Percentiles rank a stretch among this genome's conserved stretches.
Conservation (phyloP, 208 protist genomes). For the Vickermania ingenoplastis region DNA sequence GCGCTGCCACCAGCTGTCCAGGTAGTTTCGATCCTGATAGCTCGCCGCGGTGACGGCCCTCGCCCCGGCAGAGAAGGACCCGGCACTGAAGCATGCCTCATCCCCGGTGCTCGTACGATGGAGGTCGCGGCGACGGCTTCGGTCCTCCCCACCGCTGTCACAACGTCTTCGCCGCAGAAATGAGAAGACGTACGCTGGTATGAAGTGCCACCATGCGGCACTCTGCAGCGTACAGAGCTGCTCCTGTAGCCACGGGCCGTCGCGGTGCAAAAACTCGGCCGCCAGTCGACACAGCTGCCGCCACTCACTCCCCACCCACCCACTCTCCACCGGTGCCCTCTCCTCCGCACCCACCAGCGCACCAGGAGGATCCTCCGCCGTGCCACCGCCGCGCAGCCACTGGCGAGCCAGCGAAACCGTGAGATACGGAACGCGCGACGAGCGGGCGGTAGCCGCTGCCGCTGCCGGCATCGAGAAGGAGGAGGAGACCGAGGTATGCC, state of each 20-base stretch:
- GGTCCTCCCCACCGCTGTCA: too few species aligned
- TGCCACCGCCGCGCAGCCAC: neutral
- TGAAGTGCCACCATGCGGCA: neutral
- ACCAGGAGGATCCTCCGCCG: neutral
- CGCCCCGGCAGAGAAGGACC: neutral
- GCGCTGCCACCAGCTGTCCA: conserved; percentile 85
- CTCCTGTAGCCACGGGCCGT: conserved; percentile 65
- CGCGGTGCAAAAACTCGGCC: conserved; percentile 58
- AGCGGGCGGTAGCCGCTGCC: neutral
- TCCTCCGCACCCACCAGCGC: conserved; percentile 1
- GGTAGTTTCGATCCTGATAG: conserved; percentile 37
- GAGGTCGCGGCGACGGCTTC: too few species aligned
- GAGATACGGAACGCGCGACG: neutral
- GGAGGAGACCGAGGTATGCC: neutral
- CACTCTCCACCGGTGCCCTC: neutral
- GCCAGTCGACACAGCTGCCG: conserved; percentile 27
- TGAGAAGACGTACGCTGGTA: neutral
- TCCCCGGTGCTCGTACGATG: too few species aligned
- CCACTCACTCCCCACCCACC: conserved; percentile 17
- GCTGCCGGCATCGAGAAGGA: neutral
- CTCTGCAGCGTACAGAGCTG: conserved; percentile 32
- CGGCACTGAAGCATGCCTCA: neutral
- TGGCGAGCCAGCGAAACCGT: neutral
- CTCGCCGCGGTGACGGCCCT: too few species aligned
- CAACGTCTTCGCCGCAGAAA: too few species aligned